Base-by-base conservation (phyloP, 1,284 basidiomycete species). In the Ceratobasidium sp. region DNA sequence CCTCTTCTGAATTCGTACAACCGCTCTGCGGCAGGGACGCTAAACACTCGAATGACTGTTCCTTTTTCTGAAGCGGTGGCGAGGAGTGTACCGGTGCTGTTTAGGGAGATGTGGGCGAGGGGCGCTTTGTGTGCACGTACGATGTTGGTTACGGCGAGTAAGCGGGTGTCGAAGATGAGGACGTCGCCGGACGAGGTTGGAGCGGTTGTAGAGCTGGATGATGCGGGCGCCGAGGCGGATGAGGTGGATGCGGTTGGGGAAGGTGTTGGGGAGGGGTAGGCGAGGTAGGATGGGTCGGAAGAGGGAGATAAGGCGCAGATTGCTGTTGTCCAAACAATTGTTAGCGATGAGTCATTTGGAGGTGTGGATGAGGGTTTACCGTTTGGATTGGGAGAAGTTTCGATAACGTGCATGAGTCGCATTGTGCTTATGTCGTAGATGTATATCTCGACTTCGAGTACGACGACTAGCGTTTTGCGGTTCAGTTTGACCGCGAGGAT, bases 361-460 rank as follows among this genome's bases (percentile, higher is more conserved):
- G 9, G n/a, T 5, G 23, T 3, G 13, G 26, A 50, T 28, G 17
- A 3, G 77, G 84, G 82, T 85, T 79, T 73, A 96, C 96, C 96
- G 84, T 97, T 93, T 1, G 97, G 96, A 84, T 99, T 99, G 0
- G 95, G 92, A 17, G 94, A 94, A 0, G 97, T 99, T 87, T 99
- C 98, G 77, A 99, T 97, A 66, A 98, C 98, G 84, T 99, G 97
- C 59, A 98, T 86, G 44, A 99, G 89, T 82, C 97, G 94, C 97
- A 99, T 99, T 82, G 98, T 99, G 79, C 94, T 95, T 82, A 99
- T 99, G 84, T 99, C 97, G 84, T 99, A 99, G 77, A 99, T 96
- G 87, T 99, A 99, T 78, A 99, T 98, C 85, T 99, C 96, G 57
- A 91, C 91, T 84, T 98, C 97, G 74, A 99, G 90, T 7, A 99